These are phyloP conservation scores for Gentiana macrophylla DNA, from an alignment of 257 asterid species.

Conservation along the genomic window DNA sequence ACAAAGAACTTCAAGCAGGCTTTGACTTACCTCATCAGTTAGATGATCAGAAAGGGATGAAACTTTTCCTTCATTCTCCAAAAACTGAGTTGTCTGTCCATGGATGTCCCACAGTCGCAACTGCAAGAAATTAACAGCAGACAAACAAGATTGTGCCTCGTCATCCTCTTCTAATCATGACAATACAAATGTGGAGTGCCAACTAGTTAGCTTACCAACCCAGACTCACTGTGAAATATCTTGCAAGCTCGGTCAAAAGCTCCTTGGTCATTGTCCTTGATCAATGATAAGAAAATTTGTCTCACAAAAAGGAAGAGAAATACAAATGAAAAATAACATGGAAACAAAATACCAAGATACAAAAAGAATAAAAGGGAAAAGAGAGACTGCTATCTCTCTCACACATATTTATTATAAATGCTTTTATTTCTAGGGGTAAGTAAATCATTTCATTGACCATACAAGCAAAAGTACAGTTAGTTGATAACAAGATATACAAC, in stretches of 20 bases:
- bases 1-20: background rate
- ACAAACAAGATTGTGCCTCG: slow-evolving; percentile 8
- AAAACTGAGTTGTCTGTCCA: slow-evolving; percentile 41
- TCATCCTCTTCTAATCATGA: background rate
- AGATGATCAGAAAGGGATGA: slow-evolving; percentile 19
- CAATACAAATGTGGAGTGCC: background rate
- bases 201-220: slow-evolving; percentile 38
- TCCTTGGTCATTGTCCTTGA: slow-evolving; percentile 41
- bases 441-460: too few species aligned
- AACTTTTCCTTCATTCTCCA: slow-evolving; percentile 20
- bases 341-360: too few species aligned
- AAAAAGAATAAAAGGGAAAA: too few species aligned
- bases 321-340: background rate
- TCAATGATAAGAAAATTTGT: slow-evolving; percentile 11
- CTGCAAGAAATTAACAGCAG: slow-evolving; percentile 28
- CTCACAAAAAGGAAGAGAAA: slow-evolving; percentile 12
- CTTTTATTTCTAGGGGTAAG: too few species aligned
- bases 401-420: too few species aligned
- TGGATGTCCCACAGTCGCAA: slow-evolving; percentile 72
- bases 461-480: too few species aligned
- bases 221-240: slow-evolving; percentile 35
- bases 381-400: too few species aligned
- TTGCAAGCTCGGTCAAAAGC: slow-evolving; percentile 29
- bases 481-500: too few species aligned
- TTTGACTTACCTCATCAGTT: slow-evolving; percentile 36